Conservation (phyloP, 1,139 yeast genomes). For the Pichia sp. region DNA sequence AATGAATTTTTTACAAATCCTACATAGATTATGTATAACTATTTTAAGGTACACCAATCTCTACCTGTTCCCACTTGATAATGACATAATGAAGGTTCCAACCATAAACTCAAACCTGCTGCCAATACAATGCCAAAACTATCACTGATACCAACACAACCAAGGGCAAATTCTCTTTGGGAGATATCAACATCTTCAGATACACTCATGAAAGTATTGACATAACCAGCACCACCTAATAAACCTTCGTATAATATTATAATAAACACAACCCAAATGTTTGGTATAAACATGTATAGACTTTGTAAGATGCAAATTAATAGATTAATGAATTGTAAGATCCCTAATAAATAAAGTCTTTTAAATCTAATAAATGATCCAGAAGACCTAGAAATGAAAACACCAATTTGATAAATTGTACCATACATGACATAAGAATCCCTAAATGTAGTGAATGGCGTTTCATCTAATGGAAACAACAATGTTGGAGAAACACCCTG, state of each 20-base stretch:
- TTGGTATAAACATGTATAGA: conserved; percentile 54
- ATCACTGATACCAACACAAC: conserved; percentile 92
- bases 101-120: conserved; percentile 68
- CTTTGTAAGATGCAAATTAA: conserved; percentile 63
- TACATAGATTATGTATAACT: not conserved
- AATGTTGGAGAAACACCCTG: conserved; percentile 91
- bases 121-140: conserved; percentile 85
- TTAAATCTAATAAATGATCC: conserved; percentile 60
- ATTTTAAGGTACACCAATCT: conserved; percentile 54
- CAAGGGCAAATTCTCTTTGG: conserved; percentile 84
- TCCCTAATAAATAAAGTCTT: conserved; percentile 58
- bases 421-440: conserved; percentile 94
- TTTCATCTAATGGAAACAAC: conserved; percentile 65
- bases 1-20: conserved; percentile 2
- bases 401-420: conserved; percentile 91
- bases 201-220: conserved; percentile 80
- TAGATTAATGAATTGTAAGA: conserved; percentile 69
- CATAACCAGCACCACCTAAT: conserved; percentile 87
- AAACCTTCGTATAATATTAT: conserved; percentile 83
- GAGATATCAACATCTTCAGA: conserved; percentile 55
- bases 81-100: conserved; percentile 72
- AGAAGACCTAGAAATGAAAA: conserved; percentile 85
- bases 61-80: conserved; percentile 65
- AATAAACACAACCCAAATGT: conserved; percentile 60
- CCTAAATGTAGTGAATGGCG: conserved; percentile 71